Base-by-base conservation (phyloP, 1,139 yeast genomes). In the Zygotorulaspora mrakii region DNA sequence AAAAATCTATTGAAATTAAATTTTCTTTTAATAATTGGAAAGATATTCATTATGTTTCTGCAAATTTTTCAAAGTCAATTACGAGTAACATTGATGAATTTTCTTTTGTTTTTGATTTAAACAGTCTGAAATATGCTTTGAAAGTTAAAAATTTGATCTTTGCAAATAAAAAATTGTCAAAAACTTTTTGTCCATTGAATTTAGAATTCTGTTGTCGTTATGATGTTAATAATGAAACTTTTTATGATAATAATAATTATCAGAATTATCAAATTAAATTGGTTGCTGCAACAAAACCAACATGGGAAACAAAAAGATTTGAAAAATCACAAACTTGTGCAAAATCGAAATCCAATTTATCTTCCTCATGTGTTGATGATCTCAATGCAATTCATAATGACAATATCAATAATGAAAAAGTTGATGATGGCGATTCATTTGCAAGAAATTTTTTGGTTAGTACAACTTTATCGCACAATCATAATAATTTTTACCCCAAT, bases 191-290 rank as follows among this genome's bases (percentile, higher is more conserved):
- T 22, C 48, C 50, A 2, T 34, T 57, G 24, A 47, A 46, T 9
- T 41, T 60, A 14, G 53, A 57, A 25, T 41, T 61, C 17, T 60
- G 64, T 37, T 58, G 62, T 31, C 49, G 60, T 7, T 60, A 57
- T 41, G 54, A 56, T 39, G 59, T 56, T 8, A 54, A 55, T 32
- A 51, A 52, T 31, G 58, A 54, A 34, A 54, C 61, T 1, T 61
- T 54, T 38, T 59, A 61, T 39, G 64, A 59, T 38, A 59, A 59
- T 40, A 59, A 59, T 31, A 54, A 57, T 38, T 55, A 57, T 39
- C 46, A 54, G 11, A 59, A 59, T 40, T 58, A 54, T 37, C 48
- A 50, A 25, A 36, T 58, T 17, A 38, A 42, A 16, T 34, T 45
- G 17, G 37, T 46, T 3, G 48, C 47, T 2, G 45, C 45, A n/a